Percentiles rank a stretch among this genome's conserved stretches.
Conservation (phyloP, 2,329 filamentous ascomycete species). For the Bipolaris sorokiniana region DNA sequence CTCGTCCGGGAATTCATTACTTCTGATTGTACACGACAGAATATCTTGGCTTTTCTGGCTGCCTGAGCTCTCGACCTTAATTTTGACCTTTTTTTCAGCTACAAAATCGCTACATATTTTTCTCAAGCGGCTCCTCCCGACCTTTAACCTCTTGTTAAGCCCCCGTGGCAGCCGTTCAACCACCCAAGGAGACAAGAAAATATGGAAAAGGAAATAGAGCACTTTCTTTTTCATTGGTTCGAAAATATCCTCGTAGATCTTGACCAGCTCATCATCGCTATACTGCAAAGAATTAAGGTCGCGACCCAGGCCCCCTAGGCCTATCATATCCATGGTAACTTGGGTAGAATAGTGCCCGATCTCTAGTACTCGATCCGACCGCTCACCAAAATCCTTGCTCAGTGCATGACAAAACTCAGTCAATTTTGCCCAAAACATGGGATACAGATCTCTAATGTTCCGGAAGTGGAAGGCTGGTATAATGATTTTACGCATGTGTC, state of each 20-base stretch:
- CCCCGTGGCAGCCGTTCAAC: slow-evolving; percentile 56
- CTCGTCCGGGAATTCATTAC: slow-evolving; percentile 59
- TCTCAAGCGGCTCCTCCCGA: slow-evolving; percentile 47
- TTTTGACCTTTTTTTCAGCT: slow-evolving; percentile 53
- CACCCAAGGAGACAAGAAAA: slow-evolving; percentile 48
- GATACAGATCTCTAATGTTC: slow-evolving; percentile 83
- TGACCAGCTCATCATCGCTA: slow-evolving; percentile 51
- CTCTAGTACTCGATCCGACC: slow-evolving; percentile 49
- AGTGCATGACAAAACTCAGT: slow-evolving; percentile 71
- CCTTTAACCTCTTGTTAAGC: slow-evolving; percentile 51
- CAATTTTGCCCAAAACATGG: slow-evolving; percentile 81
- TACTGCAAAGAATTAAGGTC: slow-evolving; percentile 53
- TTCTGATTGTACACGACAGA: slow-evolving; percentile 58
- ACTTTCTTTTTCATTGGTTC: slow-evolving; percentile 57
- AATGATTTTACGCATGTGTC: slow-evolving; percentile 70
- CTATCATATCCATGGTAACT: slow-evolving; percentile 56
- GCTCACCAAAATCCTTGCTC: slow-evolving; percentile 55
- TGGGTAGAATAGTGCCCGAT: slow-evolving; percentile 53
- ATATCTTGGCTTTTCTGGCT: slow-evolving; percentile 50
- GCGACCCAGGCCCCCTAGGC: slow-evolving; percentile 53
- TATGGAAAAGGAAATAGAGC: slow-evolving; percentile 51
- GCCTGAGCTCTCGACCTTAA: slow-evolving; percentile 43
- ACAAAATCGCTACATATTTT: slow-evolving; percentile 56
- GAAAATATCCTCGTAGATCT: slow-evolving; percentile 53
- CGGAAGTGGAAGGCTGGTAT: slow-evolving; percentile 85